Evolutionary conservation across 805 yeast genomes (phyloP).

Genomic region (Kluyveromyces nonfermentans): DNA sequence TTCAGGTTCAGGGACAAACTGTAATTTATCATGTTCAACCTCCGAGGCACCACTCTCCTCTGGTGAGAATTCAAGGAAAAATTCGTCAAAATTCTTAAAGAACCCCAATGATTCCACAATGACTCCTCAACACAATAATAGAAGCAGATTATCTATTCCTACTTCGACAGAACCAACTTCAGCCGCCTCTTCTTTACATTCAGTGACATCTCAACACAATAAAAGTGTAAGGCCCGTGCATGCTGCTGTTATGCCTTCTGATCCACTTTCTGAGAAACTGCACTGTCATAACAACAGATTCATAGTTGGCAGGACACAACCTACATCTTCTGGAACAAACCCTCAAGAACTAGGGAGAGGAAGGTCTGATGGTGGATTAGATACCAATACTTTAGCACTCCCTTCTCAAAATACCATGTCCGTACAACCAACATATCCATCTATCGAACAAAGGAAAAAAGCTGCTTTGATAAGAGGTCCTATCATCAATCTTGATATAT

Average conservation of each 20-base stretch:
- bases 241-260: slow-evolving; percentile 20
- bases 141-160: background rate
- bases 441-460: slow-evolving; percentile 67
- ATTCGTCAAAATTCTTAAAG: slow-evolving; percentile 1
- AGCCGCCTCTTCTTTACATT: background rate
- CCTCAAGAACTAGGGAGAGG: background rate
- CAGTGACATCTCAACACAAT: background rate
- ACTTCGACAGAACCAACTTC: background rate
- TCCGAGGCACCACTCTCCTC: background rate
- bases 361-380: background rate
- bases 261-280: slow-evolving; percentile 20
- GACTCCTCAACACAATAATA: background rate
- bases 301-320: slow-evolving; percentile 22
- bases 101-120: background rate
- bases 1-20: background rate
- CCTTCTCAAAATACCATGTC: background rate
- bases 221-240: slow-evolving; percentile 11
- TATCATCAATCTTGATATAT: slow-evolving; percentile 66
- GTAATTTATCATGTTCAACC: background rate
- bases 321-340: background rate
- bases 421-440: slow-evolving; percentile 24
- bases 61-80: background rate
- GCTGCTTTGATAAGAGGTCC: slow-evolving; percentile 77
- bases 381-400: background rate
- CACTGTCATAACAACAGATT: slow-evolving; percentile 22